A percentile compares a stretch with the other conserved stretches of the same genome.
phyloP scores from a whole-genome alignment of 1,284 basidiomycete genomes.

The Ustilago esculenta region DNA sequence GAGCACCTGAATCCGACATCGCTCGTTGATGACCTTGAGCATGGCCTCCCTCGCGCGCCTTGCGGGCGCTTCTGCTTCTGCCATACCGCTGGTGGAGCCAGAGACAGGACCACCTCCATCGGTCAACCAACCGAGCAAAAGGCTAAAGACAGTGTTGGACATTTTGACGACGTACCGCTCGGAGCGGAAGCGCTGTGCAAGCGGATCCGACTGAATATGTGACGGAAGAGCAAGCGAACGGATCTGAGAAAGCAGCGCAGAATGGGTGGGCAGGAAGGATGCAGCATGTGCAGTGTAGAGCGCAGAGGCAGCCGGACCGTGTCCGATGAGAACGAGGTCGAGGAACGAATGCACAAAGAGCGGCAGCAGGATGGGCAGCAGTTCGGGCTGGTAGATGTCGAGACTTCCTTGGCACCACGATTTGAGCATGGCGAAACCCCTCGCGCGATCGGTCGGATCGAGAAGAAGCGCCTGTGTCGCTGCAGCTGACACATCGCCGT shows the following conservation, averaged over 20 bases:
- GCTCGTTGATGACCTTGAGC: constrained; percentile 92
- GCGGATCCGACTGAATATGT: constrained; percentile 81
- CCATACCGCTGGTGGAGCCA: constrained; percentile 83
- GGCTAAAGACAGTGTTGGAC: constrained; percentile 88
- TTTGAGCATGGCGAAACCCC: constrained; percentile 85
- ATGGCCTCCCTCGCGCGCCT: constrained; percentile 76
- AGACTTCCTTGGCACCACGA: constrained; percentile 91
- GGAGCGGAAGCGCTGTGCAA: constrained; percentile 84
- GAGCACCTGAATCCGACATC: constrained; percentile 80
- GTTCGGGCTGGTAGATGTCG: constrained; percentile 88
- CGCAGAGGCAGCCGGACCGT: constrained; percentile 78
- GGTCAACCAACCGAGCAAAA: constrained; percentile 94
- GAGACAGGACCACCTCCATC: constrained; percentile 87
- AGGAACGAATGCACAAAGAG: constrained; percentile 98
- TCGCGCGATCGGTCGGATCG: constrained; percentile 88
- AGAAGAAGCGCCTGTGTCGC: constrained; percentile 83
- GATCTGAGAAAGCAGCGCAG: constrained; percentile 79
- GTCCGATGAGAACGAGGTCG: constrained; percentile 89
- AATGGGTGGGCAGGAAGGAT: constrained; percentile 78
- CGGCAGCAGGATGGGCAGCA: constrained; percentile 89
- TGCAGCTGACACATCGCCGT: constrained; percentile 41
- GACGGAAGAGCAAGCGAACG: constrained; percentile 82
- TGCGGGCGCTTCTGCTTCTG: constrained; percentile 67
- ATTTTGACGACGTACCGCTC: constrained; percentile 92
- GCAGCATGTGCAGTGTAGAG: constrained; percentile 80